Conservation (phyloP, 257 asterid genomes). For the Ehretia macrophylla region DNA sequence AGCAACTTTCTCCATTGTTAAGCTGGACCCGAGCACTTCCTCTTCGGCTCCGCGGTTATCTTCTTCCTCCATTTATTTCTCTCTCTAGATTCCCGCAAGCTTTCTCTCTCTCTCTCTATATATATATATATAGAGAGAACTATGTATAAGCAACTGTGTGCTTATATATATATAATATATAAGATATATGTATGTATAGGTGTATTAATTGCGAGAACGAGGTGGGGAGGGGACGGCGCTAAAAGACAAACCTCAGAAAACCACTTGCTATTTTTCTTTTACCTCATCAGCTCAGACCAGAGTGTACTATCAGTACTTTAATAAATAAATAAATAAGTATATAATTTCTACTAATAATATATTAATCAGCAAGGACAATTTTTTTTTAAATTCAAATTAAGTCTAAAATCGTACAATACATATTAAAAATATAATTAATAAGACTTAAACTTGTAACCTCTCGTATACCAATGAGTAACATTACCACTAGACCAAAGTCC, state of each 20-base stretch:
- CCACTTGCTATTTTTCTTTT: conserved; percentile 25
- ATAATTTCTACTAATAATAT: no score
- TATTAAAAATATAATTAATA: no score
- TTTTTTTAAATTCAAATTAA: no score
- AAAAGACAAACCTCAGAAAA: conserved; percentile 11
- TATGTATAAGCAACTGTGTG: neutral
- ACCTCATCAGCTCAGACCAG: conserved; percentile 30
- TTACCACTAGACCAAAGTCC: no score
- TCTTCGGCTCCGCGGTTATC: conserved; percentile 35
- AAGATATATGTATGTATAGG: neutral
- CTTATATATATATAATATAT: neutral
- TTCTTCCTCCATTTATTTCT: conserved; percentile 41
- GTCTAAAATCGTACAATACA: no score
- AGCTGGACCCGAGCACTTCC: conserved; percentile 78
- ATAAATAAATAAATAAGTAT: no score
- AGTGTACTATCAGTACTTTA: neutral
- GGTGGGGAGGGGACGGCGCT: neutral
- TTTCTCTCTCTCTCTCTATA: conserved; percentile 20
- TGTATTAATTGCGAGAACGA: conserved; percentile 21
- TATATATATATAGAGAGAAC: neutral
- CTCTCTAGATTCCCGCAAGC: conserved; percentile 12
- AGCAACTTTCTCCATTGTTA: conserved; percentile 98
- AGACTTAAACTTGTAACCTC: no score
- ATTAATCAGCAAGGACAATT: no score
- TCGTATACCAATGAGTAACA: no score